A percentile compares a stretch with the other conserved stretches of the same genome.
These are phyloP conservation scores for Hypoxylon subgilvum DNA, from an alignment of 495 filamentous ascomycete species.

Conservation along the genomic window DNA sequence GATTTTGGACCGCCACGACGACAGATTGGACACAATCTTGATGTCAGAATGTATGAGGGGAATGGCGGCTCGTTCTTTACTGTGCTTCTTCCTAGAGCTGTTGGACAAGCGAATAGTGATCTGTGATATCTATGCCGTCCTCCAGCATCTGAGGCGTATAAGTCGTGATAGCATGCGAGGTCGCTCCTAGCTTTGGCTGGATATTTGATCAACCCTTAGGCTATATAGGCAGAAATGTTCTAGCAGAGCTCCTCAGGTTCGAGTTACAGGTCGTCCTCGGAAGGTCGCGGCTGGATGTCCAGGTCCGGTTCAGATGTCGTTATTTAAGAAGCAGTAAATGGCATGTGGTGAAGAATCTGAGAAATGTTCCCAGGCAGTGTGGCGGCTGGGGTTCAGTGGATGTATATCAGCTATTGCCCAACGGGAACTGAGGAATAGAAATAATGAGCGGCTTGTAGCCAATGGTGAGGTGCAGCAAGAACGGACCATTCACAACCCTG, in stretches of 20 bases:
- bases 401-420: slow-evolving; percentile 43
- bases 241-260: slow-evolving; percentile 20
- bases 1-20: slow-evolving; percentile 40
- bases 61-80: slow-evolving; percentile 5
- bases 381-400: slow-evolving; percentile 40
- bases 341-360: slow-evolving; percentile 24
- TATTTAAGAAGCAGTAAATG: slow-evolving; percentile 26
- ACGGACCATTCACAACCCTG: slow-evolving; percentile 50
- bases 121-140: slow-evolving; percentile 11
- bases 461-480: slow-evolving; percentile 47
- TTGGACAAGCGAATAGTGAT: slow-evolving; percentile 11
- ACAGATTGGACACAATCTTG: slow-evolving; percentile 24
- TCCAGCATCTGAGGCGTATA: slow-evolving; percentile 13
- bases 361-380: slow-evolving; percentile 37
- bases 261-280: slow-evolving; percentile 27
- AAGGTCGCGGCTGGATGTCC: slow-evolving; percentile 20
- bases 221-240: slow-evolving; percentile 24
- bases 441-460: slow-evolving; percentile 42
- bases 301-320: slow-evolving; percentile 30
- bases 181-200: slow-evolving; percentile 2
- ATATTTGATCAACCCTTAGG: slow-evolving; percentile 15
- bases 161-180: slow-evolving; percentile 13
- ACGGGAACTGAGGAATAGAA: slow-evolving; percentile 39
- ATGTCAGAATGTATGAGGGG: slow-evolving; percentile 8
- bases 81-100: slow-evolving; percentile 2